Percentiles rank a stretch among this genome's conserved stretches.
Evolutionary conservation across 768 basidiomycete genomes (phyloP).

Genomic region (Tricholoma hemisulphureum): DNA sequence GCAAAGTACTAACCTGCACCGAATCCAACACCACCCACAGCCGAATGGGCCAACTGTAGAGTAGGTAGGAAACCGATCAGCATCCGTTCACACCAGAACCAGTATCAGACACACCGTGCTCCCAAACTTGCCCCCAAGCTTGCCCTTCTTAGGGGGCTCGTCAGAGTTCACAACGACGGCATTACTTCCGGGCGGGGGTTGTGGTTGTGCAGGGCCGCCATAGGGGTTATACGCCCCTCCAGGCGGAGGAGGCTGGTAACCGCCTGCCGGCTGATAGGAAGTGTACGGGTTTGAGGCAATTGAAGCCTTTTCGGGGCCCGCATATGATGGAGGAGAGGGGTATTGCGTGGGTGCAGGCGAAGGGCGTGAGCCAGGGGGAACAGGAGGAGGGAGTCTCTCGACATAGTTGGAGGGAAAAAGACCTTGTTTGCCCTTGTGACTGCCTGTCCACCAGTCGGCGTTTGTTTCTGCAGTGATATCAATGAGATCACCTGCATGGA

Average conservation of each 20-base stretch:
- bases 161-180: conserved; percentile 38
- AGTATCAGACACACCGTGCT: conserved; percentile 46
- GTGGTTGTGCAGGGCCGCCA: conserved; percentile 39
- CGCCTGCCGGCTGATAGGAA: conserved; percentile 1
- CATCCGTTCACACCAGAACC: neutral
- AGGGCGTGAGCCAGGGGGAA: conserved; percentile 13
- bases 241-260: conserved; percentile 10
- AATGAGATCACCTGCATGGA: conserved; percentile 72
- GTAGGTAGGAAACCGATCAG: neutral
- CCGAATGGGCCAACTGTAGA: conserved; percentile 53
- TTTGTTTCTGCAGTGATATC: conserved; percentile 80
- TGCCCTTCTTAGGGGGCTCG: conserved; percentile 53
- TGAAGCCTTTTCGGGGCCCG: neutral
- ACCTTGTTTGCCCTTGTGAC: conserved; percentile 58
- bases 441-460: conserved; percentile 85
- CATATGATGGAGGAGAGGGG: neutral
- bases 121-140: conserved; percentile 50
- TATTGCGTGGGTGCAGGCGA: conserved; percentile 26
- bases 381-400: conserved; percentile 43
- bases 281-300: conserved; percentile 16
- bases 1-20: conserved; percentile 56
- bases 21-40: conserved; percentile 72
- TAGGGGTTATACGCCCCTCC: conserved; percentile 42
- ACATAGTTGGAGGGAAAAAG: conserved; percentile 80
- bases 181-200: conserved; percentile 38